Evolutionary conservation across 2,329 filamentous ascomycete species (phyloP).

Genomic region (Ophioceras dolichostomum): DNA sequence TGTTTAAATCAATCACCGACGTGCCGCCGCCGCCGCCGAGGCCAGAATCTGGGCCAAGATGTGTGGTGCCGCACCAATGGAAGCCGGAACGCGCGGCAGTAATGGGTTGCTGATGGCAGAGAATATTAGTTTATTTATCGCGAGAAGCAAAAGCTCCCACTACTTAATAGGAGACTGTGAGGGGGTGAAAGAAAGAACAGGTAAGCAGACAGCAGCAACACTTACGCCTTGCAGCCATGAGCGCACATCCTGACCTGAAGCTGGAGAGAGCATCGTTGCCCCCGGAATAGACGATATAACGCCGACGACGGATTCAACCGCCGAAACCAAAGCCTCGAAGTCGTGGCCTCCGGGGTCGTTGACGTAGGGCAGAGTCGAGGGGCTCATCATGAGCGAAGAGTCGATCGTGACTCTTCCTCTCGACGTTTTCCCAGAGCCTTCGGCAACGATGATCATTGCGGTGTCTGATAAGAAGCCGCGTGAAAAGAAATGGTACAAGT

Average conservation of each 20-base stretch:
- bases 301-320: background rate
- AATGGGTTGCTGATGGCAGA: conserved; percentile 23
- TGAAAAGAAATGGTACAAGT: too few relatives aligned
- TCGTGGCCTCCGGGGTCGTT: background rate
- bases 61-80: conserved; percentile 8
- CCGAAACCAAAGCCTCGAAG: background rate
- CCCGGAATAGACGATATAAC: background rate
- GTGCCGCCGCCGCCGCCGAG: conserved; percentile 7
- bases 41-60: conserved; percentile 11
- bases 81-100: conserved; percentile 12
- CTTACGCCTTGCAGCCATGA: too few relatives aligned
- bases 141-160: too few relatives aligned
- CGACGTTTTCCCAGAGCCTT: background rate
- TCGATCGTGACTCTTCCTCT: background rate
- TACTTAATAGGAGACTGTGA: too few relatives aligned
- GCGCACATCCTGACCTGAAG: background rate
- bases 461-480: too few relatives aligned
- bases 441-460: too few relatives aligned
- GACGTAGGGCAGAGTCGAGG: background rate
- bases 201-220: too few relatives aligned
- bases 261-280: background rate
- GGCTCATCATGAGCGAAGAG: background rate
- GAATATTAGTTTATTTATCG: too few relatives aligned
- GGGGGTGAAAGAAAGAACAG: too few relatives aligned
- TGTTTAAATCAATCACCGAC: conserved; percentile 11